Conservation (phyloP, 164 flowering plant species). For the Umbellularia californica region DNA sequence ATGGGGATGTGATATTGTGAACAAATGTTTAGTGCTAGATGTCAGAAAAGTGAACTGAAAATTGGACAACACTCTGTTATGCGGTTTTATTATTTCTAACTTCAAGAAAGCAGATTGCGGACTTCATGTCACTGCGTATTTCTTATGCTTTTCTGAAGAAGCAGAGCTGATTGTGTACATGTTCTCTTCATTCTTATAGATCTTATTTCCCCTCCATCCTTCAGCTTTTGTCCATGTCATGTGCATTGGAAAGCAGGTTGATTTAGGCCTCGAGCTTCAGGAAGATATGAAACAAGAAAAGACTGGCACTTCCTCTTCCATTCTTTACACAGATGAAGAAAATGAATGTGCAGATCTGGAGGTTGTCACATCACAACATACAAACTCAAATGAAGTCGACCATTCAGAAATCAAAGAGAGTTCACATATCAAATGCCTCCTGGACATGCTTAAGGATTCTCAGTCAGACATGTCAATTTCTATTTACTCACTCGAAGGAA, state of each 20-base stretch:
- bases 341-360: constrained; percentile 4
- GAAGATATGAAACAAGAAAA: constrained; percentile 13
- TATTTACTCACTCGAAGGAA: constrained; percentile 25
- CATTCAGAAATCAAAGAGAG: constrained; percentile 1
- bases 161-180: background rate
- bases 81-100: too few relatives aligned
- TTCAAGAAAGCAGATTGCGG: too few relatives aligned
- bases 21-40: too few relatives aligned
- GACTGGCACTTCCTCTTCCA: background rate
- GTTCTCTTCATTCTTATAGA: background rate
- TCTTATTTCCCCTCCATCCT: background rate
- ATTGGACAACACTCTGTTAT: too few relatives aligned
- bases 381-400: constrained; percentile 12
- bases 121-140: too few relatives aligned
- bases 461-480: constrained; percentile 42
- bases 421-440: constrained; percentile 35
- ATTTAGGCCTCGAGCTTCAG: constrained; percentile 20
- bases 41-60: too few relatives aligned
- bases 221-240: background rate
- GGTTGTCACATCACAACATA: constrained; percentile 9
- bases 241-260: background rate
- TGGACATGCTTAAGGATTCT: constrained; percentile 43
- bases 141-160: background rate
- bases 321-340: constrained; percentile 5
- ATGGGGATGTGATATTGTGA: too few relatives aligned